Base-by-base conservation (phyloP, 176 grass and related monocot species). In the Phragmites australis region DNA sequence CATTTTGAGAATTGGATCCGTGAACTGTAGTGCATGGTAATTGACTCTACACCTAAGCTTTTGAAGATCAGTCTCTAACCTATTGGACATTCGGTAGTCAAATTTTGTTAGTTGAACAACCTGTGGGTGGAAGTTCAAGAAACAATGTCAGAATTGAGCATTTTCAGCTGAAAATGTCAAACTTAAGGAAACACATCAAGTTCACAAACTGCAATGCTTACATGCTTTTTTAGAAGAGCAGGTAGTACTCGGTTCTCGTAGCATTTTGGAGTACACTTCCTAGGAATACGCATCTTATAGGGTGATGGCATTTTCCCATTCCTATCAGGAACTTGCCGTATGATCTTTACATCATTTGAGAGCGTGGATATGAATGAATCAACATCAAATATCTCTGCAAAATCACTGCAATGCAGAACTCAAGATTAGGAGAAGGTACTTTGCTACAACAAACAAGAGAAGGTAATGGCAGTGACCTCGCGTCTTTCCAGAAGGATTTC, bases 401-500 rank as follows among this genome's bases (percentile, higher is more conserved):
- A 99, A 75, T 93, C 90, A 89, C 97, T 99, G 88, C 10, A 12
- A 80, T 85, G 55, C 47, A 44, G 63, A 84, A 76, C 40, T 66
- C 4, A 46, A 57, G 6, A 46, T 93, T 43, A 82, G 66, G 15
- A 49, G 9, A 58, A 49, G 19, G 30, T 50, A 27, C 30, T 82
- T 78, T 54, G 9, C 42, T 50, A 77, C 10, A 78, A 49, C 19
- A 66, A 86, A 60, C 10, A 86, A 72, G 41, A 58, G 74, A 86
- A 5, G 39, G 65, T 75, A 74, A 69, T 75, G 50, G 37, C 6
- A 60, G 18, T 54, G 6, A 96, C 97, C 97, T 99, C 25, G 57
- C 86, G 56, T 99, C 97, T 41, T 88, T 91, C 97, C 97, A 99
- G 89, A 95, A 99, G 68, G 97, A 99, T 86, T 85, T 83, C 86